Evolutionary conservation across 108 stramenopile species (phyloP).

Genomic region (Skeletonema tropicum): DNA sequence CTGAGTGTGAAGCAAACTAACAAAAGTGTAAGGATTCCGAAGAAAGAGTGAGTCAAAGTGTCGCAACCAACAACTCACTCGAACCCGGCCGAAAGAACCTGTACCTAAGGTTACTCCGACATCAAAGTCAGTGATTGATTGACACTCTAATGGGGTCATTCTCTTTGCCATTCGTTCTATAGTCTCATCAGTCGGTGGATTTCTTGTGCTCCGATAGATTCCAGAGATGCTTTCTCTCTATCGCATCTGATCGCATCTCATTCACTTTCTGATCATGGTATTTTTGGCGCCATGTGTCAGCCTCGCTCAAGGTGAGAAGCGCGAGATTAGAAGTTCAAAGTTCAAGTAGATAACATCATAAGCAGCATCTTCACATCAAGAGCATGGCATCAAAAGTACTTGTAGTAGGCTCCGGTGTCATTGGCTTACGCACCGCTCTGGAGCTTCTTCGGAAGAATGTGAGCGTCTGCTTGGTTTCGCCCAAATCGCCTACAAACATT

Average conservation of each 20-base stretch:
- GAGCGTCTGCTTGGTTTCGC: slow-evolving; percentile 69
- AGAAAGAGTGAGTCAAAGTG: not conserved
- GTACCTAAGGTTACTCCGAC: slow-evolving; percentile 86
- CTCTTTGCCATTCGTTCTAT: not conserved
- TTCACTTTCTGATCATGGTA: too few relatives aligned
- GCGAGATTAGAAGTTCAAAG: too few relatives aligned
- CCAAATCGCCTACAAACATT: slow-evolving; percentile 55
- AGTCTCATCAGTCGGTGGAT: too few relatives aligned
- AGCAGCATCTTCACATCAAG: too few relatives aligned
- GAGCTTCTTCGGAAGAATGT: slow-evolving; percentile 59
- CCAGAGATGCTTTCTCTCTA: too few relatives aligned
- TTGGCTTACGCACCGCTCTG: slow-evolving; percentile 79
- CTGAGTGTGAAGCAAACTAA: slow-evolving; percentile 70
- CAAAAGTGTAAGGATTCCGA: too few relatives aligned
- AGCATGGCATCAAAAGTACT: slow-evolving; percentile 52
- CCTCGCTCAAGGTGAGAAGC: too few relatives aligned
- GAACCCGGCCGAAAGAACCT: slow-evolving; percentile 84
- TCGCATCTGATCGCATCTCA: too few relatives aligned
- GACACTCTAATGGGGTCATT: slow-evolving; percentile 25
- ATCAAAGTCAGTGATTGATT: slow-evolving; percentile 62
- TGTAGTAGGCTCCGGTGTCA: slow-evolving; percentile 72
- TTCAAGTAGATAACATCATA: too few relatives aligned
- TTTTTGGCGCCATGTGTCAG: too few relatives aligned
- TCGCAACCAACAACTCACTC: slow-evolving; percentile 7
- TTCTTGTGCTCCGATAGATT: too few relatives aligned